Evolutionary conservation across 345 rosid genomes (phyloP), one percentile per base, ranked within the genome.

Genomic region (Cardamine occulta): DNA sequence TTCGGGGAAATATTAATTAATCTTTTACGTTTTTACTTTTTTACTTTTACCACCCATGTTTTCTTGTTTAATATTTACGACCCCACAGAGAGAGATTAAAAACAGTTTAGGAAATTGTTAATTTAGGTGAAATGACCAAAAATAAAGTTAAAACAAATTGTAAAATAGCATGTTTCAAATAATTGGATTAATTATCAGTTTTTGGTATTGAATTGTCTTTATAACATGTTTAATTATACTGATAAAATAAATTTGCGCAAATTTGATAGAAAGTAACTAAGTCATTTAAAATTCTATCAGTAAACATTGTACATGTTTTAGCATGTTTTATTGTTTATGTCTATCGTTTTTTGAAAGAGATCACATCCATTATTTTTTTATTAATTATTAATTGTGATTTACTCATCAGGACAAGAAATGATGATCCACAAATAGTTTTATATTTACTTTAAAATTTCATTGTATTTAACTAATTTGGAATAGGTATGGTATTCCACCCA

Each of bases 31-130:
- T 28, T 28, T 28, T 28, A 28, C 31, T 2, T 60, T 19, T 53
- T 78, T 37, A 6, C 21, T 63, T 56, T 44, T 60, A 63, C 54
- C 21, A 42, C 63, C 24, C 23, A 47, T 7, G 11, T 72, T 72
- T 72, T 72, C 4, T 18, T 0, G 13, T 72, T 49, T 57, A 0
- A 9, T 1, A 28, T 72, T 59, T 66, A 45, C 17, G 6, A 56
- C 80, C 72, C 51, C 19, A 39, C 1, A 28, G 28, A 17, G 6
- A 42, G 47, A 42, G 17, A 5, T 14, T 56, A n/a, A 2, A 6
- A 39, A 7, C 7, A 40, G 59, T 58, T 63, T 9, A 4, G 52
- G 15, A 24, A 24, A 14, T 17, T 63, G 8, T 42, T 63, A 8
- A 63, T 40, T 39, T 62, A 7, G 34, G 34, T 13, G 3, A 12